phyloP scores from a whole-genome alignment of 73 alveolate species.

The Paramecium biaurelia region DNA sequence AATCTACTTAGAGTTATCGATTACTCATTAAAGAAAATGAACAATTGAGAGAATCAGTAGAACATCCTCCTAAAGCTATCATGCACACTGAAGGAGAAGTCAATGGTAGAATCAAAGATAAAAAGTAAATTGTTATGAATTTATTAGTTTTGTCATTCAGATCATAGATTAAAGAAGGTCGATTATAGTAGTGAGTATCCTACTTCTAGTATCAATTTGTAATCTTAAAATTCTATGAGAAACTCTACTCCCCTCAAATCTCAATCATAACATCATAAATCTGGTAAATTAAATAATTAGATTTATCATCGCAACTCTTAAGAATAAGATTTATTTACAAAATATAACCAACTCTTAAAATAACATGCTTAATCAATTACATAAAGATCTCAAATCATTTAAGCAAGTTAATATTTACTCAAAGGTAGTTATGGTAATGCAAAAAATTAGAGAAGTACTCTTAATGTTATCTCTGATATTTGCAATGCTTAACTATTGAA shows the following conservation, averaged over 20 bases:
- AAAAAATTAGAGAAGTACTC: not conserved
- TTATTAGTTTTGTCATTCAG: slow-evolving; percentile 40
- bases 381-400: not conserved
- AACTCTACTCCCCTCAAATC: slow-evolving; percentile 28
- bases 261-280: not conserved
- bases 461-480: slow-evolving; percentile 16
- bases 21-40: not conserved
- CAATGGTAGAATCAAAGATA: slow-evolving; percentile 5
- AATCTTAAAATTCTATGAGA: not conserved
- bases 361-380: slow-evolving; percentile 8
- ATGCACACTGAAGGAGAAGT: slow-evolving; percentile 16
- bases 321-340: not conserved
- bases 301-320: not conserved
- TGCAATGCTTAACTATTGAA: not conserved
- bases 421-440: not conserved
- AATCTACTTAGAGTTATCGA: not conserved
- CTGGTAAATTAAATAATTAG: not conserved
- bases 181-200: slow-evolving; percentile 39
- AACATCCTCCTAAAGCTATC: not conserved
- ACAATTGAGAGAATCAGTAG: not conserved
- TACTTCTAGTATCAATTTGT: not conserved
- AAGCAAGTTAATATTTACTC: not conserved
- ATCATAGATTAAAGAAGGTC: not conserved
- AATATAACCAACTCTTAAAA: not conserved
- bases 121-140: not conserved